Conservation (phyloP, 805 yeast species). For the Lipomyces orientalis region DNA sequence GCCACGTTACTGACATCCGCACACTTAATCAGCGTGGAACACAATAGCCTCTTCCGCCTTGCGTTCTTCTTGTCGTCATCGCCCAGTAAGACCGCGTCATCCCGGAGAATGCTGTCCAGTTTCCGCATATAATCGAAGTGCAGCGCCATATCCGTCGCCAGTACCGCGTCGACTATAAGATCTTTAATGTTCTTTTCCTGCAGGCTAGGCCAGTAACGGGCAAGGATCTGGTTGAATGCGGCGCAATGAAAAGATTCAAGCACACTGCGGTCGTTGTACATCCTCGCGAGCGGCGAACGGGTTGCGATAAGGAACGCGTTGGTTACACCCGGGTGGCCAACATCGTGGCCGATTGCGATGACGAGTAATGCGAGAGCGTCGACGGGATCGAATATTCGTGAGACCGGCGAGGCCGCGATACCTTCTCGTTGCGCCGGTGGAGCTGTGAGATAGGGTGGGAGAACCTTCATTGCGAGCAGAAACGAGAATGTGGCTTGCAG, state of each 20-base stretch:
- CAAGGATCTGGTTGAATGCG: conserved; percentile 59
- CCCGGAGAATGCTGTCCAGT: conserved; percentile 28
- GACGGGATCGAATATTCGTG: conserved; percentile 42
- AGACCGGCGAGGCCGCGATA: conserved; percentile 5
- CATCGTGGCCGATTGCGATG: conserved; percentile 92
- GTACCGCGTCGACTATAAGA: conserved; percentile 52
- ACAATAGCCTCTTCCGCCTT: conserved; percentile 50
- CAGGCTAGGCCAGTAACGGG: conserved; percentile 54
- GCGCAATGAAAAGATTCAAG: conserved; percentile 83
- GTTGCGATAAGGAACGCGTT: conserved; percentile 68
- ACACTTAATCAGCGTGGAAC: conserved; percentile 80
- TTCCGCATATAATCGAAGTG: conserved; percentile 73
- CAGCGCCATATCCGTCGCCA: conserved; percentile 92
- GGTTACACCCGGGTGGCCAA: conserved; percentile 97
- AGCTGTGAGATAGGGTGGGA: conserved; percentile 46
- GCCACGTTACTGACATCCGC: conserved; percentile 96
- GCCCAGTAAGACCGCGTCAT: neutral
- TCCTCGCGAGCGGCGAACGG: conserved; percentile 65
- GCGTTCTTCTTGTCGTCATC: neutral
- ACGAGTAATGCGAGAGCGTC: conserved; percentile 68
- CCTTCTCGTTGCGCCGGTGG: neutral
- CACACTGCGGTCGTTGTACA: conserved; percentile 69
- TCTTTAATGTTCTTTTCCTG: conserved; percentile 32
- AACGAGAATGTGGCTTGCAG: conserved; percentile 84
- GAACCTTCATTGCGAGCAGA: conserved; percentile 44